Percentiles rank a stretch among this genome's conserved stretches.
phyloP scores from a whole-genome alignment of 1,284 basidiomycete species.

The Pholiota adiposa region DNA sequence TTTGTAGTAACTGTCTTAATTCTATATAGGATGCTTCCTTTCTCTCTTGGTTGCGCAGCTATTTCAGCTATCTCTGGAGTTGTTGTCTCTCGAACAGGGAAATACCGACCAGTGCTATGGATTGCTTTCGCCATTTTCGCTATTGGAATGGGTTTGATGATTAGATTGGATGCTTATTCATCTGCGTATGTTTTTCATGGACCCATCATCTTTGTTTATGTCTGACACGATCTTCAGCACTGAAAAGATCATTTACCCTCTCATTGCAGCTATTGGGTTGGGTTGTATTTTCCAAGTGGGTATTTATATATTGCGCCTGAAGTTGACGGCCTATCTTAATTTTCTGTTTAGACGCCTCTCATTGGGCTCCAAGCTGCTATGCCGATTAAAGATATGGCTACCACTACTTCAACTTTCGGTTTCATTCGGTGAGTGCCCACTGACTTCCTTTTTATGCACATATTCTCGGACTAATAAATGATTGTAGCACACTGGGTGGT shows the following conservation, averaged over 20 bases:
- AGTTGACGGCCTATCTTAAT: background rate
- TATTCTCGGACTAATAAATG: background rate
- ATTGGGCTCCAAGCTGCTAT: constrained; percentile 81
- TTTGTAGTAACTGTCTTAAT: background rate
- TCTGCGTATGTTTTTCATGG: constrained; percentile 44
- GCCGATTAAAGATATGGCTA: constrained; percentile 83
- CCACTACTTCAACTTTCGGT: constrained; percentile 71
- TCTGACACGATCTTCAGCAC: constrained; percentile 43
- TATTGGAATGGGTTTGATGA: constrained; percentile 74
- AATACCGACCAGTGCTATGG: constrained; percentile 71
- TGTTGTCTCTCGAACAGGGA: constrained; percentile 59
- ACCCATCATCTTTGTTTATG: constrained; percentile 3
- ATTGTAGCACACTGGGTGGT: constrained; percentile 70
- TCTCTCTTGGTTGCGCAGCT: constrained; percentile 64
- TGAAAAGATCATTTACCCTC: constrained; percentile 60
- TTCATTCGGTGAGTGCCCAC: constrained; percentile 60
- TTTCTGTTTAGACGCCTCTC: constrained; percentile 54
- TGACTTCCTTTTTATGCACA: background rate
- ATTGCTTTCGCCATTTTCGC: constrained; percentile 55
- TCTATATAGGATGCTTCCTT: constrained; percentile 69
- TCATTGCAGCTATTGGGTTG: constrained; percentile 63
- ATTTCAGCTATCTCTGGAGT: constrained; percentile 65
- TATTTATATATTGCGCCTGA: constrained; percentile 5
- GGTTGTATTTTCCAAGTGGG: constrained; percentile 68
- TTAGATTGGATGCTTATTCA: constrained; percentile 43